phyloP scores from a whole-genome alignment of 108 stramenopile species.

The Fragilariopsis cylindrus region DNA sequence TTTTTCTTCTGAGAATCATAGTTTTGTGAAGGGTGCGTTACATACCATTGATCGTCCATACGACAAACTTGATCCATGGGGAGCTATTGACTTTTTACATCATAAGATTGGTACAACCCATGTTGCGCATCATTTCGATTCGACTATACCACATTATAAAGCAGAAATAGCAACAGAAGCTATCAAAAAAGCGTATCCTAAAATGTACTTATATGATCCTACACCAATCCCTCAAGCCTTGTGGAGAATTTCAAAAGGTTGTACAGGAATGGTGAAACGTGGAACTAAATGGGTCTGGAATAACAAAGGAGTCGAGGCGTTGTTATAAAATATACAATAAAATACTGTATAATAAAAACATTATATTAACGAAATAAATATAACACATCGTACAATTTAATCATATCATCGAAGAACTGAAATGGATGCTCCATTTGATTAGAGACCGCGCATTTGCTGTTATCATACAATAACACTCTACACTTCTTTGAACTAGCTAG shows the following conservation, averaged over 20 bases:
- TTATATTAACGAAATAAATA: too few relatives aligned
- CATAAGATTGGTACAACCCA: constrained; percentile 97
- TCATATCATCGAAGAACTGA: too few relatives aligned
- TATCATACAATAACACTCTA: too few relatives aligned
- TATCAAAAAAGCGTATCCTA: constrained; percentile 82
- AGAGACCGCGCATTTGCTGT: too few relatives aligned
- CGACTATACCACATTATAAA: constrained; percentile 87
- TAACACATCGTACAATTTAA: too few relatives aligned
- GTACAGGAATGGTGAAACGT: constrained; percentile 74
- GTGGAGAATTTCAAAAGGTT: constrained; percentile 85
- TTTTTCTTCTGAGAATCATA: constrained; percentile 89
- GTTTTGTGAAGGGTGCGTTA: constrained; percentile 94
- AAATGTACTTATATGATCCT: constrained; percentile 82
- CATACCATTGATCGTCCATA: constrained; percentile 97
- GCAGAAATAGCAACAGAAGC: constrained; percentile 88
- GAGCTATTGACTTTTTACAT: constrained; percentile 91
- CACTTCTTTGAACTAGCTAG: too few relatives aligned
- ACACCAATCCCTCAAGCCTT: constrained; percentile 86
- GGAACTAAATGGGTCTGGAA: constrained; percentile 78
- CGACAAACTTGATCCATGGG: constrained; percentile 87
- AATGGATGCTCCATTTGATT: too few relatives aligned
- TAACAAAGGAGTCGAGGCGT: constrained; percentile 67
- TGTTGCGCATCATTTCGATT: constrained; percentile 97
- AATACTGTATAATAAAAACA: too few relatives aligned
- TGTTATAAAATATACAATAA: constrained; percentile 20